Conservation (phyloP, 352 stramenopile genomes). For the Plasmopara viticola region DNA sequence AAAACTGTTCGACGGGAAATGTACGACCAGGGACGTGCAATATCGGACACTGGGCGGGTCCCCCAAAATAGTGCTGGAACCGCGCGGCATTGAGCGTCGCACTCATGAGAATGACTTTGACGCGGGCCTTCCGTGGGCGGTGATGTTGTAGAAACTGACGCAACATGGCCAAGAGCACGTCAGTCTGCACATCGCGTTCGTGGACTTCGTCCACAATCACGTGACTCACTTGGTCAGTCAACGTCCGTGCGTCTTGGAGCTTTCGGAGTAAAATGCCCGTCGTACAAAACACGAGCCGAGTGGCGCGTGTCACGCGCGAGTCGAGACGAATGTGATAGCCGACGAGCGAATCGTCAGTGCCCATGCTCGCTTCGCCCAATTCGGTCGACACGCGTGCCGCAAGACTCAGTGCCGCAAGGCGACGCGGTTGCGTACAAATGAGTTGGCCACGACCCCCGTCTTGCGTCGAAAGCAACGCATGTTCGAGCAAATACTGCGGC, state of each 20-base stretch:
- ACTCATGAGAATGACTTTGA: slow-evolving; percentile 95
- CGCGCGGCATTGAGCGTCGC: slow-evolving; percentile 93
- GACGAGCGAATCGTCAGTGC: slow-evolving; percentile 50
- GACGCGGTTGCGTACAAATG: slow-evolving; percentile 94
- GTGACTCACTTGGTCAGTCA: slow-evolving; percentile 88
- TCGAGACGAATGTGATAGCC: slow-evolving; percentile 94
- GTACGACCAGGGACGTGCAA: slow-evolving; percentile 91
- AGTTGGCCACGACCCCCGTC: slow-evolving; percentile 86
- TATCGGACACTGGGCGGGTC: slow-evolving; percentile 74
- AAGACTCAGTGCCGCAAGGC: slow-evolving; percentile 94
- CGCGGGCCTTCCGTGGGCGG: slow-evolving; percentile 35
- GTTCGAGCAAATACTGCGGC: slow-evolving; percentile 94
- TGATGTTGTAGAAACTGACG: slow-evolving; percentile 58
- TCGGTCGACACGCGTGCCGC: slow-evolving; percentile 91
- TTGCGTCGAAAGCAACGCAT: slow-evolving; percentile 59
- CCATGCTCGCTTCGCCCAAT: slow-evolving; percentile 73
- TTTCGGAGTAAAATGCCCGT: slow-evolving; percentile 92
- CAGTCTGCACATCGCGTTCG: slow-evolving; percentile 91
- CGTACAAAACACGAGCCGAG: slow-evolving; percentile 92
- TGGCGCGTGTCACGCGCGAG: slow-evolving; percentile 74
- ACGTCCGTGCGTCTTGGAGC: slow-evolving; percentile 76
- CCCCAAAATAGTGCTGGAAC: slow-evolving; percentile 94
- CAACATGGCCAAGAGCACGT: slow-evolving; percentile 90
- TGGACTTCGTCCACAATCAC: slow-evolving; percentile 98
- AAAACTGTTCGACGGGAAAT: slow-evolving; percentile 95